phyloP scores from a whole-genome alignment of 2,329 filamentous ascomycete species.

The Aspergillus calidoustus region DNA sequence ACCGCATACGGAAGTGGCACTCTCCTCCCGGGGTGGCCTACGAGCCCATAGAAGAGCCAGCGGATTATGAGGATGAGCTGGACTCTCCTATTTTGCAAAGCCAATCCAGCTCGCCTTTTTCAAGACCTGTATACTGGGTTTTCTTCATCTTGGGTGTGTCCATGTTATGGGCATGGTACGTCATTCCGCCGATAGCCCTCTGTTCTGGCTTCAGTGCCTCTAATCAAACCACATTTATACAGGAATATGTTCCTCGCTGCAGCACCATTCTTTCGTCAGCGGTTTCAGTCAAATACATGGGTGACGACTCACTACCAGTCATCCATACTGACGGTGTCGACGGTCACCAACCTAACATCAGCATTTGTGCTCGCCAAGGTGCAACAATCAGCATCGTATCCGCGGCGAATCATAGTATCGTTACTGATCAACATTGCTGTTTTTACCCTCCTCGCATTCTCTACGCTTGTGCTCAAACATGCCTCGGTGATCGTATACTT shows the following conservation, averaged over 20 bases:
- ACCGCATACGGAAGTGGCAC: conserved; percentile 41
- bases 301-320: conserved; percentile 85
- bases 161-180: conserved; percentile 97
- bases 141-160: conserved; percentile 85
- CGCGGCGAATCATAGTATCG: conserved; percentile 78
- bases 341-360: conserved; percentile 75
- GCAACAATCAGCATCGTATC: conserved; percentile 83
- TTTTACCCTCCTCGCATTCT: conserved; percentile 78
- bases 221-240: not conserved
- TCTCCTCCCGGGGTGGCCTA: conserved; percentile 33
- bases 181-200: conserved; percentile 6
- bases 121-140: conserved; percentile 82
- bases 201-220: not conserved
- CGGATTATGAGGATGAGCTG: conserved; percentile 37
- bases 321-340: conserved; percentile 84
- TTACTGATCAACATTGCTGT: conserved; percentile 76
- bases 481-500: conserved; percentile 72
- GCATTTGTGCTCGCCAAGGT: conserved; percentile 79
- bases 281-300: conserved; percentile 73
- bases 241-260: conserved; percentile 99
- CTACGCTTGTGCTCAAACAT: conserved; percentile 70
- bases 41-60: conserved; percentile 36
- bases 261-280: conserved; percentile 86
- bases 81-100: conserved; percentile 19
- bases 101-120: conserved; percentile 59